Conservation (phyloP, 805 yeast species). For the Diddensiella transvaalensis region DNA sequence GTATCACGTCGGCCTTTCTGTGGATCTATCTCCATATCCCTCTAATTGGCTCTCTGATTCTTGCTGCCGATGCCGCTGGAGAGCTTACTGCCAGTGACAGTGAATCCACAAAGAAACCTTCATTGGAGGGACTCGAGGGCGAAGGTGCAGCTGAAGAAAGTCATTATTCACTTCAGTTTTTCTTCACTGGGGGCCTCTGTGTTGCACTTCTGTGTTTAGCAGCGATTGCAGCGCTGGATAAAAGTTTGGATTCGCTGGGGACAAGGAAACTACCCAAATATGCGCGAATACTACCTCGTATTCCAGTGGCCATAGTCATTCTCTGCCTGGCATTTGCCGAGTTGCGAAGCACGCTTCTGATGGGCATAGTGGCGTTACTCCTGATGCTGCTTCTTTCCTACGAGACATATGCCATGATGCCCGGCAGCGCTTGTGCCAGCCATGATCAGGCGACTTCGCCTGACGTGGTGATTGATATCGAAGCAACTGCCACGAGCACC, state of each 20-base stretch:
- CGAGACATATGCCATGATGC: slow-evolving; percentile 35
- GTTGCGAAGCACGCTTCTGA: slow-evolving; percentile 37
- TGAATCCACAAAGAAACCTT: slow-evolving; percentile 23
- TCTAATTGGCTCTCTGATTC: slow-evolving; percentile 43
- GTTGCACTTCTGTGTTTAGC: slow-evolving; percentile 41
- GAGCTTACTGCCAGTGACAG: slow-evolving; percentile 40
- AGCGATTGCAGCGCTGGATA: slow-evolving; percentile 44
- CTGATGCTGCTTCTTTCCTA: slow-evolving; percentile 35
- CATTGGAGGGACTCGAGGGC: slow-evolving; percentile 14
- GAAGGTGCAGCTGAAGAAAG: slow-evolving; percentile 32
- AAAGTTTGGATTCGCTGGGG: slow-evolving; percentile 40
- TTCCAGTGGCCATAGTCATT: slow-evolving; percentile 40
- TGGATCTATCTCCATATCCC: slow-evolving; percentile 52
- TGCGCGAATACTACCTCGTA: slow-evolving; percentile 40
- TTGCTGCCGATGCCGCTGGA: slow-evolving; percentile 59
- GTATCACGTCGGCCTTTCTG: slow-evolving; percentile 41
- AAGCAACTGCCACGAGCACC: no score
- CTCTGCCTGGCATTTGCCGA: slow-evolving; percentile 45
- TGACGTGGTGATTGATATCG: no score
- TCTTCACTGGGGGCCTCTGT: slow-evolving; percentile 52
- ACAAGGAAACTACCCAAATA: slow-evolving; percentile 34
- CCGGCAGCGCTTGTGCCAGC: background rate
- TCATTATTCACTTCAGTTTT: slow-evolving; percentile 43
- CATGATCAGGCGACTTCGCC: no score
- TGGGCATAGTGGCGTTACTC: slow-evolving; percentile 43